phyloP scores from a whole-genome alignment of 441 rosid species.

The Syzygium malaccense region DNA sequence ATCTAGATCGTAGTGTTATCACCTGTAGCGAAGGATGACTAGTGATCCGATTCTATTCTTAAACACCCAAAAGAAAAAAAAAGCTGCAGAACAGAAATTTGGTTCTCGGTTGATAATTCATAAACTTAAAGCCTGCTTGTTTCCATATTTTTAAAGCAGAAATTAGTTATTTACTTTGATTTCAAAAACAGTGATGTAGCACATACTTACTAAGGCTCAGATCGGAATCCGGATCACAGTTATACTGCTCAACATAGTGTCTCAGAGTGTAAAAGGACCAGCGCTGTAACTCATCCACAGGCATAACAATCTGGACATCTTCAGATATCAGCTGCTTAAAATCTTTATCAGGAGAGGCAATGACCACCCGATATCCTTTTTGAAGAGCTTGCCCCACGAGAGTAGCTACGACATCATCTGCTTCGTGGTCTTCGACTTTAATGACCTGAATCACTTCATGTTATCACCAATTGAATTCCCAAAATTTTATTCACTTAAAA shows the following conservation, averaged over 20 bases:
- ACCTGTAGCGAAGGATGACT: background rate
- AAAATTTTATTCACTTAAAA: background rate
- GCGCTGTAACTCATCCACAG: slow-evolving; percentile 56
- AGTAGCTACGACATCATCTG: slow-evolving; percentile 90
- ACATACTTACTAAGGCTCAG: slow-evolving; percentile 76
- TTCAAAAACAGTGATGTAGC: background rate
- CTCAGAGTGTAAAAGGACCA: slow-evolving; percentile 90
- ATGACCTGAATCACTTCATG: slow-evolving; percentile 43
- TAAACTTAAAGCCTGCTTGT: background rate
- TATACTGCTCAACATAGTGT: slow-evolving; percentile 71
- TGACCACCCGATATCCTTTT: slow-evolving; percentile 53
- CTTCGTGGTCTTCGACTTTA: slow-evolving; percentile 68
- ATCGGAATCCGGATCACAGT: slow-evolving; percentile 73
- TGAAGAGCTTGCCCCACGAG: slow-evolving; percentile 55
- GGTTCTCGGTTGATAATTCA: background rate
- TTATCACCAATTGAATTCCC: background rate
- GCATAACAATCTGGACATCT: slow-evolving; percentile 82
- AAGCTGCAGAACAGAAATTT: background rate
- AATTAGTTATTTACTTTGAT: background rate
- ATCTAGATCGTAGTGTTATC: background rate
- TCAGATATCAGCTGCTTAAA: slow-evolving; percentile 91
- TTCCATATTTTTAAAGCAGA: background rate
- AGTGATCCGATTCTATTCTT: background rate
- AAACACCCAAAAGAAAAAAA: background rate
- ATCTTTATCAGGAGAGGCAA: slow-evolving; percentile 97